A percentile compares a stretch with the other conserved stretches of the same genome.
These are phyloP conservation scores for Cyberlindnera petersonii DNA, from an alignment of 805 yeast species.

Conservation along the genomic window DNA sequence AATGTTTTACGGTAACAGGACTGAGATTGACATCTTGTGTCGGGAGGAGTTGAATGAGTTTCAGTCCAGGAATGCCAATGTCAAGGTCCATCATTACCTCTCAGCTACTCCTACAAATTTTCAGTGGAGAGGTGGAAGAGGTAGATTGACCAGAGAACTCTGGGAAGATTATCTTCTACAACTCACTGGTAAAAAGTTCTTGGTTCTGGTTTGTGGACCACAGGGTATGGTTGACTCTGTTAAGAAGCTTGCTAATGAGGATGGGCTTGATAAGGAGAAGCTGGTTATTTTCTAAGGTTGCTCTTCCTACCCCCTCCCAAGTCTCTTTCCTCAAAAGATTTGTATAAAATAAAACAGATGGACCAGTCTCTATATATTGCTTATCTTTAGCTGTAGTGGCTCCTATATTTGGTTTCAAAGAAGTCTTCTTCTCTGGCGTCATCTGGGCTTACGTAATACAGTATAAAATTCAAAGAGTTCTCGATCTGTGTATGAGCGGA, in stretches of 20 bases:
- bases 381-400: too few relatives aligned
- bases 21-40: constrained; percentile 66
- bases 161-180: constrained; percentile 44
- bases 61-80: constrained; percentile 47
- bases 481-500: not conserved
- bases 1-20: constrained; percentile 64
- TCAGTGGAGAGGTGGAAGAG: constrained; percentile 52
- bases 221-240: constrained; percentile 58
- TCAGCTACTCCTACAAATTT: constrained; percentile 37
- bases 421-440: too few relatives aligned
- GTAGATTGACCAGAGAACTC: constrained; percentile 52
- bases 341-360: too few relatives aligned
- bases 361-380: too few relatives aligned
- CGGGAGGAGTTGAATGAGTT: constrained; percentile 67
- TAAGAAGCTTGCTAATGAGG: constrained; percentile 43
- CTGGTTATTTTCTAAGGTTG: constrained; percentile 21
- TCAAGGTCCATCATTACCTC: constrained; percentile 55
- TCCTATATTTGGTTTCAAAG: too few relatives aligned
- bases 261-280: constrained; percentile 40
- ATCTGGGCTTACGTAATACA: too few relatives aligned
- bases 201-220: constrained; percentile 67
- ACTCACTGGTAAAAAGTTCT: constrained; percentile 44
- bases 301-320: too few relatives aligned
- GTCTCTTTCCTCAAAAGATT: too few relatives aligned
- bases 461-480: too few relatives aligned